Base-by-base conservation (phyloP, 2,329 filamentous ascomycete genomes). In the Epicoccum sorghinum region DNA sequence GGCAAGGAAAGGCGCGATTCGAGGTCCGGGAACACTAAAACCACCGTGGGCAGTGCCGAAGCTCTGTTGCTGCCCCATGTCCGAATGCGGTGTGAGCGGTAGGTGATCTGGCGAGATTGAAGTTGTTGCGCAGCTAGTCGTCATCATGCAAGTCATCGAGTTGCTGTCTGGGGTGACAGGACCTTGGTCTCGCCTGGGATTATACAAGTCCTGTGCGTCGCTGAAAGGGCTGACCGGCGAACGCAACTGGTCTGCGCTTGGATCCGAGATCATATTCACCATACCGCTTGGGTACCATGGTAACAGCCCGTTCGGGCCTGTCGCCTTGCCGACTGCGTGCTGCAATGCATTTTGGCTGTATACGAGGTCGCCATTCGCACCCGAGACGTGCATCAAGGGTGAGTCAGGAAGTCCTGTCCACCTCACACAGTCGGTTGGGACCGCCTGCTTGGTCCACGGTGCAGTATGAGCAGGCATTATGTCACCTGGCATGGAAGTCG, bases 191-290 rank as follows among this genome's bases (percentile, higher is more conserved):
- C 62, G 57, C 3, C 49, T 61, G 8, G 52, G 32, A 27, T 41
- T 47, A 7, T 46, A 49, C 6, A 37, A 42, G 4, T 38, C 36
- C 32, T 50, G 46, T 36, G 32, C 41, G n/a, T 67, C 62, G 47
- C 62, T 67, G 39, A 47, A 51, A 23, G 57, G 57, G 48, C 66
- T 70, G 40, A 53, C 60, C 1, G 67, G 62, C 18, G 68, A 71
- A 14, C 42, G 36, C 18, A 63, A 55, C 8, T 44, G 42, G 33
- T 47, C 58, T 24, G 59, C 53, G 7, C 57, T 56, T 22, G 59
- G 30, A 14, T 59, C 51, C 6, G 62, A 58, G 6, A 25, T 23
- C 25, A 18, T 38, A 32, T 37, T 33, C n/a, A 3, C 30, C 36
- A 45, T 37, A 12, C 46, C 14, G 6, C 23, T 35, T 6, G 30